Conservation (phyloP, 2,329 filamentous ascomycete species). For the Leptosphaerulina australis region DNA sequence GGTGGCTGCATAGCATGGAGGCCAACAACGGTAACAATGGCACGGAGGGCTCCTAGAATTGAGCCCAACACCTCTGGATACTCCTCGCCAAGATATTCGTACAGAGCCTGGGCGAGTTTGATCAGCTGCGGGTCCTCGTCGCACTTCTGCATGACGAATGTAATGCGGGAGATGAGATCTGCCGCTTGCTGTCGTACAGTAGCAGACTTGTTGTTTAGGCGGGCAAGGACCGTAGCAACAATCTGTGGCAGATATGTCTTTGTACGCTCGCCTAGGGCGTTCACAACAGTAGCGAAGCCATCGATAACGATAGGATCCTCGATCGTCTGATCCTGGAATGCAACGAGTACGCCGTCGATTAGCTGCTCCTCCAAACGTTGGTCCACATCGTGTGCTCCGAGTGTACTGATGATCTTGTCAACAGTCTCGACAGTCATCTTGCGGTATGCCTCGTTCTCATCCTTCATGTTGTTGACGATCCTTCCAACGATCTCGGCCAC, state of each 20-base stretch:
- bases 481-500: conserved; percentile 92
- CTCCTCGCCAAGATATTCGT: conserved; percentile 98
- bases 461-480: conserved; percentile 93
- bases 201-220: conserved; percentile 96
- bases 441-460: conserved; percentile 95
- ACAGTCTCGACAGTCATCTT: conserved; percentile 99
- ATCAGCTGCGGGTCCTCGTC: conserved; percentile 95
- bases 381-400: conserved; percentile 92
- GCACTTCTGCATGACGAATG: conserved; percentile 99
- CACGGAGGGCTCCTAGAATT: conserved; percentile 90
- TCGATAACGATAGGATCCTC: conserved; percentile 97
- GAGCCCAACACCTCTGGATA: conserved; percentile 97
- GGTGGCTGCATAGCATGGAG: conserved; percentile 98
- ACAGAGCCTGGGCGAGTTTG: conserved; percentile 90
- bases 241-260: conserved; percentile 98
- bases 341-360: conserved; percentile 91
- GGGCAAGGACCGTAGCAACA: conserved; percentile 93
- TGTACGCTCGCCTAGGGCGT: conserved; percentile 88
- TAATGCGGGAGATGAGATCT: conserved; percentile 94
- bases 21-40: conserved; percentile 96
- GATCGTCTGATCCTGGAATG: conserved; percentile 97
- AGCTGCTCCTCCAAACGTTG: conserved; percentile 91
- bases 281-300: conserved; percentile 96
- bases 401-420: conserved; percentile 91
- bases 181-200: conserved; percentile 97